These are phyloP conservation scores for Brassica rapa DNA, from an alignment of 345 rosid genomes.

Conservation along the genomic window DNA sequence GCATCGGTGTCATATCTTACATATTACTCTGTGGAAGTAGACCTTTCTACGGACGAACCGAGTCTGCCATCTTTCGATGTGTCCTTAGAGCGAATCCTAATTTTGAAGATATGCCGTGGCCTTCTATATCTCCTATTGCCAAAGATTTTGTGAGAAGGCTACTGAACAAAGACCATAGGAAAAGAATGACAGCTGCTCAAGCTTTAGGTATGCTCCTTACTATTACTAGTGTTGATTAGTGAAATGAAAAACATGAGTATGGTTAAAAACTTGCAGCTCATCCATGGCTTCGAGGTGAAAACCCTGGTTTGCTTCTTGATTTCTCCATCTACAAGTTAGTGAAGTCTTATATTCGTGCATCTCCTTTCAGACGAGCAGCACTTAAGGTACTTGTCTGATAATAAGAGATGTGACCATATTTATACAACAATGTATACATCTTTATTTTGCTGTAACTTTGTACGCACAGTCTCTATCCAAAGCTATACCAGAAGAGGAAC, in stretches of 20 bases:
- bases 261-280: conserved; percentile 57
- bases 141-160: conserved; percentile 92
- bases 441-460: conserved; percentile 17
- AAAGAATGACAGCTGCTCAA: conserved; percentile 97
- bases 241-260: conserved; percentile 20
- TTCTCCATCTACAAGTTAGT: conserved; percentile 78
- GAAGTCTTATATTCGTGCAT: conserved; percentile 71
- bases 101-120: conserved; percentile 93
- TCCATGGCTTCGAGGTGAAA: conserved; percentile 80
- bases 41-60: conserved; percentile 93
- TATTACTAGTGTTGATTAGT: not conserved
- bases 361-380: conserved; percentile 84
- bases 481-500: conserved; percentile 84
- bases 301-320: conserved; percentile 64
- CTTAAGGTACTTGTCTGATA: conserved; percentile 56
- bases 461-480: conserved; percentile 79
- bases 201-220: conserved; percentile 65
- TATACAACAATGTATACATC: conserved; percentile 15
- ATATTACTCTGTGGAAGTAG: conserved; percentile 96
- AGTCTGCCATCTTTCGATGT: conserved; percentile 94
- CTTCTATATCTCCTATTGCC: conserved; percentile 75
- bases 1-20: conserved; percentile 91
- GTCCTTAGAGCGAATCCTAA: conserved; percentile 93
- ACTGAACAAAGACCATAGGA: conserved; percentile 90
- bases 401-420: not conserved